phyloP scores from a whole-genome alignment of 441 rosid species.

The Euphorbia schlechtendalii region DNA sequence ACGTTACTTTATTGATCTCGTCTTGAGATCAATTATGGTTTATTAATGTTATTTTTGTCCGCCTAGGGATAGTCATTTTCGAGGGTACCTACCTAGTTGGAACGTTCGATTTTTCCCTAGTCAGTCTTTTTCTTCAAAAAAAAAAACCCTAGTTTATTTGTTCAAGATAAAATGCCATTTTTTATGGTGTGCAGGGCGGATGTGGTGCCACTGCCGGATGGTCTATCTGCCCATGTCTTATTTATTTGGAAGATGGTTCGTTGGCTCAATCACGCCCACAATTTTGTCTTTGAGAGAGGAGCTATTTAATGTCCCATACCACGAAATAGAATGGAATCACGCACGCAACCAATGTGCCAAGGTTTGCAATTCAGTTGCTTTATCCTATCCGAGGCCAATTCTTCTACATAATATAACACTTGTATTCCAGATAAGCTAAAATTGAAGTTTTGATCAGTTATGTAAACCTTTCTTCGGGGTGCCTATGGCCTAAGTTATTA shows the following conservation, averaged over 20 bases:
- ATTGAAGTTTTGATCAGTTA: too few relatives aligned
- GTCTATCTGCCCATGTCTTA: conserved; percentile 69
- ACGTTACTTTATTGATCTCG: too few relatives aligned
- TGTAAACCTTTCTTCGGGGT: background rate
- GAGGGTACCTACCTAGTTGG: too few relatives aligned
- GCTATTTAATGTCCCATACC: conserved; percentile 46
- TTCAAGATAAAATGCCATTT: background rate
- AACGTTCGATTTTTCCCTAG: too few relatives aligned
- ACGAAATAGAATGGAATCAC: conserved; percentile 49
- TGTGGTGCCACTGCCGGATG: conserved; percentile 79
- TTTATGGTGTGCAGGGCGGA: conserved; percentile 30
- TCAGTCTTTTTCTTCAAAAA: too few relatives aligned
- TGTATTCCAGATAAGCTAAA: background rate
- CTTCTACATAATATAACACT: too few relatives aligned
- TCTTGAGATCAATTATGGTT: too few relatives aligned
- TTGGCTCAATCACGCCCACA: conserved; percentile 39
- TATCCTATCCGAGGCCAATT: background rate
- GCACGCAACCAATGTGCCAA: conserved; percentile 54
- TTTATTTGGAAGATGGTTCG: conserved; percentile 55
- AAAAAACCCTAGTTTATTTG: too few relatives aligned
- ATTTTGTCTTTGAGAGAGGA: conserved; percentile 53
- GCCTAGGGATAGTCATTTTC: too few relatives aligned
- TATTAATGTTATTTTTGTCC: too few relatives aligned
- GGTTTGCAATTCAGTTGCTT: conserved; percentile 35
- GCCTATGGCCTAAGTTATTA: background rate